Percentiles rank a stretch among this genome's conserved stretches.
Conservation (phyloP, 129 eudicot genomes). For the Flaveria sonorensis region DNA sequence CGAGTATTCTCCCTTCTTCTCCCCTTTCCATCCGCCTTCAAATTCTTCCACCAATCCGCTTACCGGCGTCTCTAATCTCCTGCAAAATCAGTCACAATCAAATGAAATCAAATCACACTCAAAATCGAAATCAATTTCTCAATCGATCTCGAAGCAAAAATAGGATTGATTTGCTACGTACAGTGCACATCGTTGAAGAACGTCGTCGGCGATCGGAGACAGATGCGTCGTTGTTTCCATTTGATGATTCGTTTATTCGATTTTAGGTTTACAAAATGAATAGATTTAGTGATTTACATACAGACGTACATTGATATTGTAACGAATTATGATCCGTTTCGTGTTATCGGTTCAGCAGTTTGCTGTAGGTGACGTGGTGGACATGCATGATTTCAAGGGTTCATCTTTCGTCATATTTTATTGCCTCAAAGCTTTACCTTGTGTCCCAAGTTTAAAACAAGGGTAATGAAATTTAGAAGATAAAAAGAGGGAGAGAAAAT, state of each 20-base stretch:
- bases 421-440: too few species aligned
- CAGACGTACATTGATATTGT: constrained; percentile 3
- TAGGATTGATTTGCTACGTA: constrained; percentile 20
- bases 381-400: constrained; percentile 32
- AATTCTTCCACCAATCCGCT: constrained; percentile 59
- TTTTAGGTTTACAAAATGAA: constrained; percentile 6
- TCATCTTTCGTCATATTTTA: too few species aligned
- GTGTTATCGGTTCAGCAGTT: not conserved
- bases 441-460: too few species aligned
- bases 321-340: constrained; percentile 11
- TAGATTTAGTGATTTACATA: too few species aligned
- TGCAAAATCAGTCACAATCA: constrained; percentile 17
- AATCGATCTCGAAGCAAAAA: not conserved
- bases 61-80: constrained; percentile 52
- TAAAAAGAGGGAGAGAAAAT: too few species aligned
- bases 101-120: not conserved
- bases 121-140: not conserved
- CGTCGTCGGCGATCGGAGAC: constrained; percentile 50
- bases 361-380: constrained; percentile 19
- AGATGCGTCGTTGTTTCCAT: constrained; percentile 36
- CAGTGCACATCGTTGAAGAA: constrained; percentile 55
- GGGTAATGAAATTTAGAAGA: too few species aligned
- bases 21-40: constrained; percentile 54
- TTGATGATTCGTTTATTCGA: constrained; percentile 12
- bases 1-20: constrained; percentile 51